Conservation (phyloP, 2,329 filamentous ascomycete species). For the Aureobasidium sp. region DNA sequence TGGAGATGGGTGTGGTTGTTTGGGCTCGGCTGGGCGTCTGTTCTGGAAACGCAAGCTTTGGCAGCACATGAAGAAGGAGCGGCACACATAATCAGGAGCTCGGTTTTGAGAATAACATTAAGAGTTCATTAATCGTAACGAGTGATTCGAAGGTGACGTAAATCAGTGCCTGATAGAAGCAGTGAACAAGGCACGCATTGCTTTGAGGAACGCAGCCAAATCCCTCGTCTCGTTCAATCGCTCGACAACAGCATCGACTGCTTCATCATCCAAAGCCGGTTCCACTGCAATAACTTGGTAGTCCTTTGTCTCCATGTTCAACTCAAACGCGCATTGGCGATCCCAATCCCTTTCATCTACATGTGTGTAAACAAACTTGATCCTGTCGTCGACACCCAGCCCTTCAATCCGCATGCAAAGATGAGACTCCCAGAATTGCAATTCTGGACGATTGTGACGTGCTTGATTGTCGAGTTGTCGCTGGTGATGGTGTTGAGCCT, state of each 20-base stretch:
- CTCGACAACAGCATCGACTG: slow-evolving; percentile 68
- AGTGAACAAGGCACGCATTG: slow-evolving; percentile 70
- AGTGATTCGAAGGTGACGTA: neutral
- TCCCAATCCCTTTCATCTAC: slow-evolving; percentile 83
- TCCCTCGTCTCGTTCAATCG: slow-evolving; percentile 73
- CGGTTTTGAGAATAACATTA: neutral
- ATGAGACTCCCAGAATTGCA: slow-evolving; percentile 93
- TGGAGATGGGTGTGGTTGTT: neutral
- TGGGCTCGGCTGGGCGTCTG: neutral
- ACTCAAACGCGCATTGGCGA: slow-evolving; percentile 85
- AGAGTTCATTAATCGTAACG: neutral
- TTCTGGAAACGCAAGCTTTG: neutral
- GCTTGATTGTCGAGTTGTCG: slow-evolving; percentile 73
- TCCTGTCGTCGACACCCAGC: slow-evolving; percentile 60
- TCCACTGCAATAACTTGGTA: slow-evolving; percentile 76
- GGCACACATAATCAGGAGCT: neutral
- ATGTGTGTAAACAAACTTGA: slow-evolving; percentile 86
- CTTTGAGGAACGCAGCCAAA: slow-evolving; percentile 63
- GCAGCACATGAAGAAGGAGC: neutral
- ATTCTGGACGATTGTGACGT: slow-evolving; percentile 82
- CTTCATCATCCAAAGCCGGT: slow-evolving; percentile 73
- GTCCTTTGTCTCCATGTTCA: slow-evolving; percentile 70
- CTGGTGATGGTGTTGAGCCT: slow-evolving; percentile 64
- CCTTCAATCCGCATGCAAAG: slow-evolving; percentile 84
- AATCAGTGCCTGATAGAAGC: slow-evolving; percentile 39